Conservation (phyloP, 192 early-diverging fungal species). For the Coemansia sp. region DNA sequence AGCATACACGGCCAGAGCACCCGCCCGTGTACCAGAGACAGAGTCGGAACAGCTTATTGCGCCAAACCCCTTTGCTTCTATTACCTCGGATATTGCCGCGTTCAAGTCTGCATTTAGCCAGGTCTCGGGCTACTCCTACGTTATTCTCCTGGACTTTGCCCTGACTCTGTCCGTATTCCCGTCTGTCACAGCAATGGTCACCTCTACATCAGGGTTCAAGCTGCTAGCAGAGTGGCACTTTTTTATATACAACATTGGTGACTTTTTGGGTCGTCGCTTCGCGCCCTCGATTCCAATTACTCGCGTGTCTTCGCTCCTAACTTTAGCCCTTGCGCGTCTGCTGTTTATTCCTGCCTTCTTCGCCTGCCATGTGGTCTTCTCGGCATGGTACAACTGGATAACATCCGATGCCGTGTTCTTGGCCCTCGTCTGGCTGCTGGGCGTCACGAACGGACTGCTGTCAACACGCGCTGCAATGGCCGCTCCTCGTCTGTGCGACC, state of each 20-base stretch:
- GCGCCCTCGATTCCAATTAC: conserved; percentile 44
- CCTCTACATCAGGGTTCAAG: conserved; percentile 47
- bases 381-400: conserved; percentile 62
- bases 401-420: conserved; percentile 48
- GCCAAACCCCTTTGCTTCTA: not conserved
- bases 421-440: conserved; percentile 62
- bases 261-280: conserved; percentile 67
- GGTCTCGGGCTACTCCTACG: conserved; percentile 57
- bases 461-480: conserved; percentile 70
- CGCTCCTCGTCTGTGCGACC: conserved; percentile 41
- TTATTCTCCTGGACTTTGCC: conserved; percentile 64
- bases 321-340: conserved; percentile 57
- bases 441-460: conserved; percentile 68
- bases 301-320: conserved; percentile 40
- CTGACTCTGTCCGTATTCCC: conserved; percentile 77
- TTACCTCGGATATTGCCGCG: conserved; percentile 18
- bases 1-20: conserved; percentile 11
- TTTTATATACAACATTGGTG: conserved; percentile 72
- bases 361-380: conserved; percentile 65
- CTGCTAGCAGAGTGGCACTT: conserved; percentile 66
- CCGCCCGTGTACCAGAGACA: conserved; percentile 5
- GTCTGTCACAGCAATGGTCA: conserved; percentile 72
- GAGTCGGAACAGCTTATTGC: conserved; percentile 37
- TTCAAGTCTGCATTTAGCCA: conserved; percentile 47
- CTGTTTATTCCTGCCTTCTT: conserved; percentile 74